Percentiles rank a stretch among this genome's conserved stretches.
These are phyloP conservation scores for Diutina neorugosa DNA, from an alignment of 1,139 yeast genomes.

Conservation along the genomic window DNA sequence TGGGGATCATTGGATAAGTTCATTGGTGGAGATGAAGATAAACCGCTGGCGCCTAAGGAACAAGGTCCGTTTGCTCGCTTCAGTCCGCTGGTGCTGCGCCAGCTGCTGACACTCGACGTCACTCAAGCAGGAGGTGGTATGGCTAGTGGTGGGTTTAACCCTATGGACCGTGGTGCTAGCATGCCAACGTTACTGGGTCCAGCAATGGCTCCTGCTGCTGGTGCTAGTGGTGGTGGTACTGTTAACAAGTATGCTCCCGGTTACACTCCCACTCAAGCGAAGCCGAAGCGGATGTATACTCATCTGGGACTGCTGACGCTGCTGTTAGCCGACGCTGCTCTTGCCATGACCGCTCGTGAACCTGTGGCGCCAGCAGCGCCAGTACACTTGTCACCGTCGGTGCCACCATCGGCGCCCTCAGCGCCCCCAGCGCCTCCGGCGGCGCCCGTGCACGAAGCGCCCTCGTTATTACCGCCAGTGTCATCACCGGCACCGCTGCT, in stretches of 20 bases:
- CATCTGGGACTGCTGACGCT: constrained; percentile 1
- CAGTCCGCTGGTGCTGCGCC: constrained; percentile 51
- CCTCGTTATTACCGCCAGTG: neutral
- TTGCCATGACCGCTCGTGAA: neutral
- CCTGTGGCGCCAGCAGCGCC: neutral
- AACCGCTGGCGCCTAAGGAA: constrained; percentile 20
- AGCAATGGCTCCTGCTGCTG: neutral
- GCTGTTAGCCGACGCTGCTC: neutral
- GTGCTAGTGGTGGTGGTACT: neutral
- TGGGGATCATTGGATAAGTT: constrained; percentile 87
- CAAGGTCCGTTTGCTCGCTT: constrained; percentile 64
- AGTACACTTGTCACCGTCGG: too few species aligned
- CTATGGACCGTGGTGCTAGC: neutral
- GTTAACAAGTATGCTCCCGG: constrained; percentile 2
- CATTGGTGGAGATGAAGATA: constrained; percentile 74
- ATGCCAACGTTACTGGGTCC: neutral
- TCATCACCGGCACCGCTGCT: neutral
- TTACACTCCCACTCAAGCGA: neutral
- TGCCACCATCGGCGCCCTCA: too few species aligned
- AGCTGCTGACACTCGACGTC: constrained; percentile 36
- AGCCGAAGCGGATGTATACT: neutral
- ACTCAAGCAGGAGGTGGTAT: constrained; percentile 9
- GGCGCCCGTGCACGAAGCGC: neutral
- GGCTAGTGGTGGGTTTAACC: neutral
- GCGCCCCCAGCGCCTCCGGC: neutral